Evolutionary conservation across 805 yeast species (phyloP).

Genomic region (Tetrapisispora phaffii): DNA sequence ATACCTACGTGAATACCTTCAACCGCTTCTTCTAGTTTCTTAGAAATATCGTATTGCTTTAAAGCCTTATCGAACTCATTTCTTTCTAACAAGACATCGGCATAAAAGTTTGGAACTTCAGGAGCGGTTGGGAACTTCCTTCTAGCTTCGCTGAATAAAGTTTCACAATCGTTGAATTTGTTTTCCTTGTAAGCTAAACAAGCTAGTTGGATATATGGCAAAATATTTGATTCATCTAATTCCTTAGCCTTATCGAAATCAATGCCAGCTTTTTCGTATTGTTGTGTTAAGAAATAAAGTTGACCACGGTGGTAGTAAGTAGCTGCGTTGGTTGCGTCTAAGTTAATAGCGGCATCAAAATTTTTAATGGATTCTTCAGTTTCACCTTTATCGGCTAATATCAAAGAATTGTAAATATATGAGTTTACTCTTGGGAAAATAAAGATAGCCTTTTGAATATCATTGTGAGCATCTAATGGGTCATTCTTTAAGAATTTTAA

Average conservation of each 20-base stretch:
- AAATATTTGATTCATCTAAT: conserved; percentile 65
- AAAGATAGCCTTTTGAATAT: conserved; percentile 54
- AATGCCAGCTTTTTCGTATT: conserved; percentile 58
- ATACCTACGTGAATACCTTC: conserved; percentile 73
- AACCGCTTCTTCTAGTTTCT: conserved; percentile 64
- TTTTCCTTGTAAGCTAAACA: conserved; percentile 77
- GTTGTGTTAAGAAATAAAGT: conserved; percentile 70
- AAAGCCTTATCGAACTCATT: conserved; percentile 64
- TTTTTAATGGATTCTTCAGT: conserved; percentile 58
- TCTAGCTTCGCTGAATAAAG: conserved; percentile 58
- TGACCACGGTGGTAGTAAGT: conserved; percentile 92
- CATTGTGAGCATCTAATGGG: conserved; percentile 50
- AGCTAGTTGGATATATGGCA: conserved; percentile 84
- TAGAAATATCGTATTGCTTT: conserved; percentile 78
- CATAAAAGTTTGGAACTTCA: conserved; percentile 90
- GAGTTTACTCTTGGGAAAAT: conserved; percentile 72
- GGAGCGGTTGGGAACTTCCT: conserved; percentile 75
- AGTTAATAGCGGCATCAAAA: conserved; percentile 59
- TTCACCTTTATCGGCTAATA: conserved; percentile 71
- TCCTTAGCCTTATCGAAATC: conserved; percentile 71
- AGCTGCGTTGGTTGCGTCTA: conserved; percentile 68
- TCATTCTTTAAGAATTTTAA: conserved; percentile 75
- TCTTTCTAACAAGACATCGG: conserved; percentile 82
- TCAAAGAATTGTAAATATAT: conserved; percentile 70
- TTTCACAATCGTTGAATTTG: conserved; percentile 45